Conservation (phyloP, 345 rosid genomes). For the Theobroma cacao region DNA sequence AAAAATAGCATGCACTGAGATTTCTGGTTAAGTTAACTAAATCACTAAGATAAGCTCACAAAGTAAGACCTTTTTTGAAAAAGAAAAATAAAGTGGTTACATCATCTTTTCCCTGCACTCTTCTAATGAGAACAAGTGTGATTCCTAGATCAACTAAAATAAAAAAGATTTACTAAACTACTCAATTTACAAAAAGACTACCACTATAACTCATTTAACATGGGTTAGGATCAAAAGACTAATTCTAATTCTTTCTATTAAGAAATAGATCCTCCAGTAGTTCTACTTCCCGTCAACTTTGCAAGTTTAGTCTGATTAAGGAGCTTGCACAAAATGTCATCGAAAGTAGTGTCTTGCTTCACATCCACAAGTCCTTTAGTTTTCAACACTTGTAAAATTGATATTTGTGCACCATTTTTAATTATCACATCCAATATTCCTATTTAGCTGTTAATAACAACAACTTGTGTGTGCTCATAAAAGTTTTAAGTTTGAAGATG, state of each 20-base stretch:
- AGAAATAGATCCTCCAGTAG: neutral
- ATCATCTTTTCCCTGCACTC: neutral
- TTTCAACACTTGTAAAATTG: slow-evolving; percentile 60
- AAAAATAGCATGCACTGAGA: neutral
- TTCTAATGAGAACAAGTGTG: neutral
- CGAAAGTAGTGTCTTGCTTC: slow-evolving; percentile 52
- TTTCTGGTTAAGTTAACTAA: neutral
- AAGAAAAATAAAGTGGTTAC: no score
- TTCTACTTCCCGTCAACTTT: neutral
- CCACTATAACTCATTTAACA: neutral
- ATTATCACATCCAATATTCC: slow-evolving; percentile 1
- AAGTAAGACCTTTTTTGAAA: no score
- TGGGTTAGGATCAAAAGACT: neutral
- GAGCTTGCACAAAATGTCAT: slow-evolving; percentile 50
- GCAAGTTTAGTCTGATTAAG: neutral
- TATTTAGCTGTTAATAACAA: neutral
- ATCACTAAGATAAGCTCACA: neutral
- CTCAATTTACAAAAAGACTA: neutral
- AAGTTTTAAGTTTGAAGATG: neutral
- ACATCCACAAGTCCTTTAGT: slow-evolving; percentile 55
- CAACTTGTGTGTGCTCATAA: no score
- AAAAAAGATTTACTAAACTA: neutral
- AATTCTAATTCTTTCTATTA: neutral
- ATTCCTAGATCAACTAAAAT: neutral
- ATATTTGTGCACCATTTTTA: neutral